A percentile compares a stretch with the other conserved stretches of the same genome.
phyloP scores from a whole-genome alignment of 768 basidiomycete genomes.

The Panaeolus papilionaceus region DNA sequence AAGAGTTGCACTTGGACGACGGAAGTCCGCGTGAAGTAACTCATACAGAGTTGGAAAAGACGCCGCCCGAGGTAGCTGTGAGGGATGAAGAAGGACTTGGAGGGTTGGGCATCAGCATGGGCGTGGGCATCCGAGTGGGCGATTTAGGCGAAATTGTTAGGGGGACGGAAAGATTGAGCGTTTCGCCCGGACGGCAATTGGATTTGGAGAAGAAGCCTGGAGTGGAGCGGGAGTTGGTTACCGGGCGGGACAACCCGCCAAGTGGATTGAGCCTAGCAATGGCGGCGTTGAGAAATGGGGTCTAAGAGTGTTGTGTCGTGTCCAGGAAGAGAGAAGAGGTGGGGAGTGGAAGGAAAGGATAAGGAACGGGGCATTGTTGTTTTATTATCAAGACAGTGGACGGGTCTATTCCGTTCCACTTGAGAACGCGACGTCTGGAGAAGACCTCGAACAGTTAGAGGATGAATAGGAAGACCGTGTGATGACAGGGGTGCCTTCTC shows the following conservation, averaged over 20 bases:
- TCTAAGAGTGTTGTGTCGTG: not conserved
- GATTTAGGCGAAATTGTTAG: conserved; percentile 1
- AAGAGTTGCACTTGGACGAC: conserved; percentile 33
- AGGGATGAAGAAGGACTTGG: not conserved
- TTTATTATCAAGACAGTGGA: not conserved
- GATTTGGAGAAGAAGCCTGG: not conserved
- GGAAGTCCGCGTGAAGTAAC: not conserved
- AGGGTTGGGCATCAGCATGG: not conserved
- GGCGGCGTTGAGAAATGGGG: not conserved
- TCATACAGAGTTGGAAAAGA: not conserved
- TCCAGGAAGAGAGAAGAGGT: not conserved
- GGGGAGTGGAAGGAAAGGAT: not conserved
- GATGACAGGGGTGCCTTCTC: not conserved
- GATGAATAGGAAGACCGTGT: not conserved
- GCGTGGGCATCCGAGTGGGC: not conserved
- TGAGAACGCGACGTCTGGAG: not conserved
- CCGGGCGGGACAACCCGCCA: not conserved
- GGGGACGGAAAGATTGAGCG: not conserved
- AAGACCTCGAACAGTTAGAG: not conserved
- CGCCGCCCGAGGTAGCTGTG: not conserved
- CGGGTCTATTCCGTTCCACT: not conserved
- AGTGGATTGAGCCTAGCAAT: conserved; percentile 6
- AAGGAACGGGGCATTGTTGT: not conserved
- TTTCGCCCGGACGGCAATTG: not conserved
- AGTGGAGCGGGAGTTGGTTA: not conserved